Evolutionary conservation across 306 rosid species (phyloP).

Genomic region (Quercus glauca): DNA sequence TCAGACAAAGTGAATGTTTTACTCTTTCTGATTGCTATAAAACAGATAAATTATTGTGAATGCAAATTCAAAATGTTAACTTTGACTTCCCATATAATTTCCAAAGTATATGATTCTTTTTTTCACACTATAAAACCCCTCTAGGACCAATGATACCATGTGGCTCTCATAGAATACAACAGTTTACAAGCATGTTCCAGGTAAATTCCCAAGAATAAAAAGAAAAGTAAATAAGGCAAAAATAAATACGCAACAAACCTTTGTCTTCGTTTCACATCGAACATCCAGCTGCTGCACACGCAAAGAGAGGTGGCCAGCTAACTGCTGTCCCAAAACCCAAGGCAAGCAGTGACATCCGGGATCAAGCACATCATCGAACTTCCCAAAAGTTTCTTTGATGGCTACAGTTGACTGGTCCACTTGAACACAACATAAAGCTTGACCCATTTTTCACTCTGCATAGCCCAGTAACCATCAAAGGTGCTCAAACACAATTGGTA

Average conservation of each 20-base stretch:
- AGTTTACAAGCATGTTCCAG: not conserved
- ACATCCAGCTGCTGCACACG: slow-evolving; percentile 66
- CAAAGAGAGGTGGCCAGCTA: slow-evolving; percentile 52
- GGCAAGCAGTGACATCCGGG: slow-evolving; percentile 63
- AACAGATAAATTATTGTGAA: not conserved
- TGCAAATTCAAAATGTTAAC: not conserved
- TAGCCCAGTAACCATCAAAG: not conserved
- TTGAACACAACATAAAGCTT: slow-evolving; percentile 46
- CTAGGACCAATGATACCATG: not conserved
- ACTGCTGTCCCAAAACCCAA: slow-evolving; percentile 40
- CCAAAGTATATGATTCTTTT: not conserved
- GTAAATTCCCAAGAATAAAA: not conserved
- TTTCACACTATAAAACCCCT: not conserved
- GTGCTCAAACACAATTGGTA: too few species aligned
- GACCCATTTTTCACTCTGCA: slow-evolving; percentile 44
- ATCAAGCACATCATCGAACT: slow-evolving; percentile 46
- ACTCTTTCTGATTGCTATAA: not conserved
- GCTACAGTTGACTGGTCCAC: slow-evolving; percentile 57
- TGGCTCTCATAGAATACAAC: not conserved
- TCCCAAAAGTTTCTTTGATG: slow-evolving; percentile 55
- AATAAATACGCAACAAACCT: slow-evolving; percentile 30
- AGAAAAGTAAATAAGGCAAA: not conserved
- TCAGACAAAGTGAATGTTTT: not conserved
- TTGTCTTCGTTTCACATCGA: slow-evolving; percentile 58
- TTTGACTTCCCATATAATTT: not conserved